Base-by-base conservation (phyloP, 768 basidiomycete species). In the Termitomyces sp. region DNA sequence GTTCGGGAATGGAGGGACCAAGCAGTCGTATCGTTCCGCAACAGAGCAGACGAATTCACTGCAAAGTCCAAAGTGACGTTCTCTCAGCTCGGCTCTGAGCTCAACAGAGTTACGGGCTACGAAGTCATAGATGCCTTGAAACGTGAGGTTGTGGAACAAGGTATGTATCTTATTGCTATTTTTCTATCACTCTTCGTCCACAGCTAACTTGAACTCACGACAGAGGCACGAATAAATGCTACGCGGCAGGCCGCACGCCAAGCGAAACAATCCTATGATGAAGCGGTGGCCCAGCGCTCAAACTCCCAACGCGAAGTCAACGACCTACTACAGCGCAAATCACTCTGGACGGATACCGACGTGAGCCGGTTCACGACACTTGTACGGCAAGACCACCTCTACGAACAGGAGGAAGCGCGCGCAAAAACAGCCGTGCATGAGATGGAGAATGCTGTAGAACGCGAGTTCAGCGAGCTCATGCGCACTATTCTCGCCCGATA, bases 241-340 rank as follows among this genome's bases (percentile, higher is more conserved):
- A 80, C 88, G 4, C 83, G 94, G 20, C 73, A 80, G 49, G 83
- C 82, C 5, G 86, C 94, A 0, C 78, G 83, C 41, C 70, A 77
- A 34, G 87, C 93, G 5, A 98, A 98, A 73, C 66, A 70, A 7
- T 80, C 83, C 5, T 87, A 95, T 65, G 90, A 92, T 56, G 72
- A 79, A 55, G 91, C 94, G 0, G 90, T 95, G n/a, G 68, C 81
- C 12, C 77, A 84, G 64, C 88, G 95, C 5, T 87, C 92, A 9
- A 79, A 85, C 45, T 92, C 92, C 4, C 96, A 99, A 69, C 85
- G 91, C n/a, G 90, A 96, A 70, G 92, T 97, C 53, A 98, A 98
- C 72, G 91, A 95, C 68, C 83, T 99, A 3, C 76, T 98, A 16
- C 90, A 94, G 69, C 92, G 97, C 58, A 98, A 98, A 75, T 88